phyloP scores from a whole-genome alignment of 2,329 filamentous ascomycete genomes.

The Grosmannia clavigera region DNA sequence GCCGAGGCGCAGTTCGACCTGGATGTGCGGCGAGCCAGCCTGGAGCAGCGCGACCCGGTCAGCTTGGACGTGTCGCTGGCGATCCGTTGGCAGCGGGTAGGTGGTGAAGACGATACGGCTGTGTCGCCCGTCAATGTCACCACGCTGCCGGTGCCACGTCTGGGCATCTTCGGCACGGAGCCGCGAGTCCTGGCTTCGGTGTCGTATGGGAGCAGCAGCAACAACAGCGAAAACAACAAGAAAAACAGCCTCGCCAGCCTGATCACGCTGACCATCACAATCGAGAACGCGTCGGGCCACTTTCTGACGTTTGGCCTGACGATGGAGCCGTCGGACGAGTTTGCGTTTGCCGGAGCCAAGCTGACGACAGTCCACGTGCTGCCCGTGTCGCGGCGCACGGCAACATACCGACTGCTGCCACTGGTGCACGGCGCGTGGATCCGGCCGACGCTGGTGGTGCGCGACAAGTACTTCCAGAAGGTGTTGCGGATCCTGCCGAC shows the following conservation, averaged over 20 bases:
- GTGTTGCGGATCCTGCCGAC: conserved; percentile 70
- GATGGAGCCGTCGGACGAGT: conserved; percentile 87
- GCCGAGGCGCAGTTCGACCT: conserved; percentile 63
- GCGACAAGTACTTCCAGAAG: conserved; percentile 91
- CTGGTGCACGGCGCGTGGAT: conserved; percentile 55
- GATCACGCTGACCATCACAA: conserved; percentile 39
- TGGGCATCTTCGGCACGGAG: conserved; percentile 70
- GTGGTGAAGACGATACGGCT: conserved; percentile 15
- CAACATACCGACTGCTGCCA: conserved; percentile 66
- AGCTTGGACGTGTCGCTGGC: conserved; percentile 62
- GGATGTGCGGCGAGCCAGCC: conserved; percentile 58
- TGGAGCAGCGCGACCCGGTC: conserved; percentile 72
- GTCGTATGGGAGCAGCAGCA: conserved; percentile 12
- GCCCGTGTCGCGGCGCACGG: conserved; percentile 62
- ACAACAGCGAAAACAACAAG: too few species aligned
- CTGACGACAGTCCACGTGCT: conserved; percentile 67
- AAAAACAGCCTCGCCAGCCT: not conserved
- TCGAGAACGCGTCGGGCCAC: conserved; percentile 91
- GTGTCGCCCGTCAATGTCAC: conserved; percentile 41
- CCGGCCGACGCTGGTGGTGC: conserved; percentile 59
- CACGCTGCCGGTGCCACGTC: conserved; percentile 63
- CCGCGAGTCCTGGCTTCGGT: conserved; percentile 65
- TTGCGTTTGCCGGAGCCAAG: conserved; percentile 87
- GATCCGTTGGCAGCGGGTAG: conserved; percentile 62
- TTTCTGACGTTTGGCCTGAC: conserved; percentile 84